Base-by-base conservation (phyloP, 495 filamentous ascomycete genomes). In the Acidomyces sp. region DNA sequence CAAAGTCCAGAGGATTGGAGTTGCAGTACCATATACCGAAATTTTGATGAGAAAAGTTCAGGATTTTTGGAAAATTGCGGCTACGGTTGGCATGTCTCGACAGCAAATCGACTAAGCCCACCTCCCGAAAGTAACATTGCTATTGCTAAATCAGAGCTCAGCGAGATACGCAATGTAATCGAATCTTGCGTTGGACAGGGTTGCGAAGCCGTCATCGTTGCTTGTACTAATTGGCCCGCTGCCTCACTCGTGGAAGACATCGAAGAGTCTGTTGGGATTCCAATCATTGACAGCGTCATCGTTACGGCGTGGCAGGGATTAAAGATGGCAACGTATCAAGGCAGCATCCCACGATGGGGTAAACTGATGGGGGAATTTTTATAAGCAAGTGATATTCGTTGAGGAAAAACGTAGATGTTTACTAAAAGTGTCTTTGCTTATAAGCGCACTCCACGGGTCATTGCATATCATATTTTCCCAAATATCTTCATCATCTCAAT, bases 221-320 rank as follows among this genome's bases (percentile, higher is more conserved):
- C 28, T 7, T 47, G 44, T 19, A 47, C 44, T 17, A 41, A 47
- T 41, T 47, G 44, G 44, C 44, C 44, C 1, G 44, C 44, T 16
- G 20, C 37, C 5, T 2, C 4, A 6, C 18, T 47, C 2, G 37
- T 37, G 4, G 38, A 41, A 18, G 20, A 34, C 10, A n/a, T 41
- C 3, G 44, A 47, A 26, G 3, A 35, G 18, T 20, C 15, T 13
- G 13, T 37, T 6, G 44, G 11, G 1, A 26, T 30, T 6, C 16
- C 37, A 9, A 24, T 47, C 6, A 23, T 47, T n/a, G 44, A 47
- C 25, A 47, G 44, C 15, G 32, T 47, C 13, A 20, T 34, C 13
- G 44, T 41, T 7, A 47, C 44, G 20, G 26, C 32, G 1, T 47
- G 44, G 44, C 10, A 12, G 17, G 44, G 37, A 3, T 22, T 47